Conservation (phyloP, 2,329 filamentous ascomycete genomes). For the Talaromyces pinophilus region DNA sequence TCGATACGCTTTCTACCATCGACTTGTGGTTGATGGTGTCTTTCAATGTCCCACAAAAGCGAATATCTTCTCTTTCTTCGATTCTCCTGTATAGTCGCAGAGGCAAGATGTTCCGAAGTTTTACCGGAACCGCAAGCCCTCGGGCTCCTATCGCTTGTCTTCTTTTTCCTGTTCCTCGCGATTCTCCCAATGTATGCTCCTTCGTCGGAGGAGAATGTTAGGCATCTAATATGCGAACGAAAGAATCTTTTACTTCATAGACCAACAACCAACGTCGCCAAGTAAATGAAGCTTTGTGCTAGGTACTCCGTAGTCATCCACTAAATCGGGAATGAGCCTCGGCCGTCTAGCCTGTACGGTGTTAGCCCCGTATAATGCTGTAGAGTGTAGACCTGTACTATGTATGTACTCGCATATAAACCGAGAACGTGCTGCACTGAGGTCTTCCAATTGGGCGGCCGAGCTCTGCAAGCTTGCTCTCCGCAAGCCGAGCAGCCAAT, state of each 20-base stretch:
- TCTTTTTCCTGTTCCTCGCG: neutral
- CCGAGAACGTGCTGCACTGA: slow-evolving; percentile 22
- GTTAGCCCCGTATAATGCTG: neutral
- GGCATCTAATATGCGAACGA: neutral
- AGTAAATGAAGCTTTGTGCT: neutral
- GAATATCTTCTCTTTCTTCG: neutral
- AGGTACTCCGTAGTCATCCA: neutral
- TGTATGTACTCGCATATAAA: too few relatives aligned
- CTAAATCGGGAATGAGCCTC: neutral
- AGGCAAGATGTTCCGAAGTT: neutral
- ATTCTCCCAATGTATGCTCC: neutral
- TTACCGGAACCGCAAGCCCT: neutral
- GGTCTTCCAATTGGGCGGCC: slow-evolving; percentile 17
- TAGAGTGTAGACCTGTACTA: too few relatives aligned
- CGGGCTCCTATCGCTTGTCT: neutral
- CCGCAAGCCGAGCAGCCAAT: neutral
- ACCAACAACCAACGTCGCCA: neutral
- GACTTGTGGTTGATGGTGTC: neutral
- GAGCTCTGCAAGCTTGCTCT: slow-evolving; percentile 17
- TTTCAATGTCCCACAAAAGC: neutral
- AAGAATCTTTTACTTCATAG: neutral
- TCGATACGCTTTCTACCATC: neutral
- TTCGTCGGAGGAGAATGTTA: neutral
- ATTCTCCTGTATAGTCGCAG: slow-evolving; percentile 2
- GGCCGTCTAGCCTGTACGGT: neutral